Conservation (phyloP, 1,284 basidiomycete species). For the Cystodermella granulosa region DNA sequence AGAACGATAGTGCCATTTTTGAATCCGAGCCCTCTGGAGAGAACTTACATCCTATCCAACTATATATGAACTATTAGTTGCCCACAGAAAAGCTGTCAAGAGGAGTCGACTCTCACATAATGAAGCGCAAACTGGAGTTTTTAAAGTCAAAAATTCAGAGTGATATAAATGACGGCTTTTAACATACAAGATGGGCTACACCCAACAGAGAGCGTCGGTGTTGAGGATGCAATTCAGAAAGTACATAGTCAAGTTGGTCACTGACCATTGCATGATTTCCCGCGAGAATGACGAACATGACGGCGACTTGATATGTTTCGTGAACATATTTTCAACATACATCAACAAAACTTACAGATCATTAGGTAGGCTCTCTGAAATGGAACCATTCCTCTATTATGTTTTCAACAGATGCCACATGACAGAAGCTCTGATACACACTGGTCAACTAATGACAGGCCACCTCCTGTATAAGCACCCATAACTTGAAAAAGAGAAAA, state of each 20-base stretch:
- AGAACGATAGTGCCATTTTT: constrained; percentile 65
- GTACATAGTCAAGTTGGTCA: constrained; percentile 6
- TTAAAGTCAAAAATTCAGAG: not conserved
- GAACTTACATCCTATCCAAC: constrained; percentile 49
- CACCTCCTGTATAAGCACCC: constrained; percentile 53
- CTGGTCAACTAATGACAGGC: constrained; percentile 51
- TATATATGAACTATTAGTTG: constrained; percentile 15
- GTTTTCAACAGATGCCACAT: not conserved
- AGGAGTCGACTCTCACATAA: constrained; percentile 32
- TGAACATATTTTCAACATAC: not conserved
- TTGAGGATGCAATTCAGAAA: not conserved
- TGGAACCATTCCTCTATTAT: constrained; percentile 49
- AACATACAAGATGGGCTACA: constrained; percentile 39
- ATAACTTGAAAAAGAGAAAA: constrained; percentile 49
- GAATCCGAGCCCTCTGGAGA: constrained; percentile 46
- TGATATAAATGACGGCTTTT: not conserved
- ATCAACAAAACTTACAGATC: constrained; percentile 38
- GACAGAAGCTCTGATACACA: constrained; percentile 21
- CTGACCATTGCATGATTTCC: constrained; percentile 53
- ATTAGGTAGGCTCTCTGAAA: constrained; percentile 52
- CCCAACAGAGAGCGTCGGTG: not conserved
- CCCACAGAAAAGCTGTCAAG: not conserved
- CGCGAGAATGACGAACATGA: constrained; percentile 49
- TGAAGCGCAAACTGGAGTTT: constrained; percentile 34
- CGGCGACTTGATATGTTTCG: no score